Conservation (phyloP, 169 alveolate genomes). For the Plasmodium blacklocki region DNA sequence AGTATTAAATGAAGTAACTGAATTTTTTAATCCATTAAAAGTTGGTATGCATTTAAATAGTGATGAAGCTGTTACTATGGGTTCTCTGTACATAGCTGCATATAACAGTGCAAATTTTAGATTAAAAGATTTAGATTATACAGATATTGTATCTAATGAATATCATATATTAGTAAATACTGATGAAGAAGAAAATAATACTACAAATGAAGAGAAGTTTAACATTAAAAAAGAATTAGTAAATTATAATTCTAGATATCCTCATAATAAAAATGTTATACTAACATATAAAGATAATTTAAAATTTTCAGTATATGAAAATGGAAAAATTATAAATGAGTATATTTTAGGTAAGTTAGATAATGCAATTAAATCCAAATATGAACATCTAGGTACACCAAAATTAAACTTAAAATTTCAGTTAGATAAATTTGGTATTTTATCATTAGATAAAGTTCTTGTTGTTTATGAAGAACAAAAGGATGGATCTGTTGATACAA, state of each 20-base stretch:
- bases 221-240: slow-evolving; percentile 45
- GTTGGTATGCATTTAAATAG: slow-evolving; percentile 87
- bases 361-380: slow-evolving; percentile 34
- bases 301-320: slow-evolving; percentile 62
- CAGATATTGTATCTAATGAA: slow-evolving; percentile 77
- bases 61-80: slow-evolving; percentile 87
- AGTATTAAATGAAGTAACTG: slow-evolving; percentile 78
- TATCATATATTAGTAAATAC: slow-evolving; percentile 62
- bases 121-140: slow-evolving; percentile 76
- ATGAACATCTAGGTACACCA: slow-evolving; percentile 33
- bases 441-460: slow-evolving; percentile 16
- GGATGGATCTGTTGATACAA: slow-evolving; percentile 5
- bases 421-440: slow-evolving; percentile 57
- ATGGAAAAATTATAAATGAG: slow-evolving; percentile 36
- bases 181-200: slow-evolving; percentile 31
- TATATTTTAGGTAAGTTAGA: slow-evolving; percentile 21
- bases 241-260: slow-evolving; percentile 36
- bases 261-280: slow-evolving; percentile 53
- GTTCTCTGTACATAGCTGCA: slow-evolving; percentile 84
- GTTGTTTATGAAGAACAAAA: slow-evolving; percentile 59
- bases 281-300: slow-evolving; percentile 53
- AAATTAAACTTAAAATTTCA: slow-evolving; percentile 41
- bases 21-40: slow-evolving; percentile 79
- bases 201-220: slow-evolving; percentile 20
- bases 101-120: slow-evolving; percentile 82